Evolutionary conservation across 352 stramenopile genomes (phyloP), one percentile per base, ranked within the genome.

Genomic region (Phytophthora fragariae): DNA sequence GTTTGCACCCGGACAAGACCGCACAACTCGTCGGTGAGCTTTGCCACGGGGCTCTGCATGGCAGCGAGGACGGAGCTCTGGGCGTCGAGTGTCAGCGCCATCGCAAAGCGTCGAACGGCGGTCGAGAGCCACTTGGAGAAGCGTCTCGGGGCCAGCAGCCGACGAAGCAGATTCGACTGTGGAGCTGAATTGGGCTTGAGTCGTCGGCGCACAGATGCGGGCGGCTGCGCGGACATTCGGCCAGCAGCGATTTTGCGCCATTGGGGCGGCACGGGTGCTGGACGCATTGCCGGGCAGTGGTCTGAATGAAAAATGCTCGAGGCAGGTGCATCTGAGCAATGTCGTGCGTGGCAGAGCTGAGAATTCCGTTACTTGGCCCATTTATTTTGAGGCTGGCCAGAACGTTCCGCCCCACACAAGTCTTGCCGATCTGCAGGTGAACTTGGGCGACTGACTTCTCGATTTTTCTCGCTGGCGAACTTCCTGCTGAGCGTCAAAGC

Each of bases 291-390:
- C 33, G 9, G 49, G 8, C 47, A 66, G 29, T 68, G 58, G 50
- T 68, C 53, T 52, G 66, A 69, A 73, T 64, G 59, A 68, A 73
- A 69, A 69, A 69, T 73, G 59, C 15, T 41, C 8, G 19, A 27
- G 33, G 54, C 54, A 60, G 46, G 19, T 56, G 47, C 8, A 57
- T 6, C 37, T 44, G 37, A 44, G 37, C 37, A 44, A 44, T 44
- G 17, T 50, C 57, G 49, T 39, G 35, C 41, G 53, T 41, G 27
- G 39, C 29, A 15, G 53, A 55, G 27, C 61, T 35, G 55, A 61
- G 46, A 66, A 72, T 66, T 66, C 57, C 56, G 65, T 66, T 72
- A 66, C 49, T 19, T 46, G 62, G 39, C 37, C 37, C 41, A 65
- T 53, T 65, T 73, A 62, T 58, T 68, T 68, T 27, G 27, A 27